Conservation (phyloP, 352 stramenopile species). For the Phytophthora tentaculata region DNA sequence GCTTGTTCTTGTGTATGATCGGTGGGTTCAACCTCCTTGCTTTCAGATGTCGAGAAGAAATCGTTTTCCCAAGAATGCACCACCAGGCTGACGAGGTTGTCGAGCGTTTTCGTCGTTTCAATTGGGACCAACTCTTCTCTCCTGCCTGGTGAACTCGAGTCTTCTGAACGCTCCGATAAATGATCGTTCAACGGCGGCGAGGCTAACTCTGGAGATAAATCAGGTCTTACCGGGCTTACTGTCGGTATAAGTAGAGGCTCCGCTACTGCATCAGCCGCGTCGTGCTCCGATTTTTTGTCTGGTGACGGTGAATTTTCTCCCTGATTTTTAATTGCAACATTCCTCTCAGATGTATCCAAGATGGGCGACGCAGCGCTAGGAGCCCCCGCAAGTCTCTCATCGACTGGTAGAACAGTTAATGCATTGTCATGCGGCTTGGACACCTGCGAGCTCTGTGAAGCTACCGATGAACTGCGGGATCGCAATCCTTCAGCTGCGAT, state of each 20-base stretch:
- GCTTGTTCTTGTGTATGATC: slow-evolving; percentile 10
- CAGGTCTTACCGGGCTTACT: slow-evolving; percentile 12
- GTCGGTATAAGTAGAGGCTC: slow-evolving; percentile 11
- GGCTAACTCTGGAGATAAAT: not conserved
- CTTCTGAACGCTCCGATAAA: not conserved
- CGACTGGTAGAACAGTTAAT: not conserved
- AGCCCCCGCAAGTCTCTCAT: slow-evolving; percentile 4
- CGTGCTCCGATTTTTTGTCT: not conserved
- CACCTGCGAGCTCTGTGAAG: not conserved
- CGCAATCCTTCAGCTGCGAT: not conserved
- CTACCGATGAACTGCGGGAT: not conserved
- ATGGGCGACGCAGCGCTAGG: not conserved
- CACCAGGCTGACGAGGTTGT: slow-evolving; percentile 56
- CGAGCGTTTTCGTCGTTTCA: slow-evolving; percentile 34
- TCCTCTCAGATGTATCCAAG: slow-evolving; percentile 1
- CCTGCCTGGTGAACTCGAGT: slow-evolving; percentile 2
- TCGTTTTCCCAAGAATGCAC: slow-evolving; percentile 58
- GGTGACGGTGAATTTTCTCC: not conserved
- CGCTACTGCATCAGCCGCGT: slow-evolving; percentile 3
- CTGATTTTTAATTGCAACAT: slow-evolving; percentile 4
- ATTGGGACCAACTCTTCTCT: not conserved
- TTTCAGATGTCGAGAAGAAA: slow-evolving; percentile 16
- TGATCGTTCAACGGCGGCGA: not conserved
- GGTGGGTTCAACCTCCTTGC: not conserved
- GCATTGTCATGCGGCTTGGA: not conserved